Evolutionary conservation across 805 yeast species (phyloP).

Genomic region (Candida sphagnicola): DNA sequence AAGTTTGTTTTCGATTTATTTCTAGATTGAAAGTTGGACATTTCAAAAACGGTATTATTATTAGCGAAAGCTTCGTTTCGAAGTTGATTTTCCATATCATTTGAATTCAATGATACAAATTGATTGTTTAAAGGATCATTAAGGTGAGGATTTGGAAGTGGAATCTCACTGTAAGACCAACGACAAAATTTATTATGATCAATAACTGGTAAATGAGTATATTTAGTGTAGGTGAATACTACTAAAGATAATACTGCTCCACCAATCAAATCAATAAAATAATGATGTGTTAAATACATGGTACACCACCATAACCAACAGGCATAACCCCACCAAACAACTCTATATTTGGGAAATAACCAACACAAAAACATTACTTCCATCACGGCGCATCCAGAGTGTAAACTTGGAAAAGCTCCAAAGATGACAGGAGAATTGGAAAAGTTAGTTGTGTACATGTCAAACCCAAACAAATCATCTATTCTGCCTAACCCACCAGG

Average conservation of each 20-base stretch:
- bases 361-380: slow-evolving; percentile 84
- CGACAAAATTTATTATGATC: slow-evolving; percentile 56
- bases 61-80: slow-evolving; percentile 2
- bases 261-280: slow-evolving; percentile 88
- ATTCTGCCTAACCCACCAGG: slow-evolving; percentile 95
- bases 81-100: slow-evolving; percentile 1
- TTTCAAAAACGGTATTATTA: slow-evolving; percentile 1
- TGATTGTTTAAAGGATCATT: slow-evolving; percentile 28
- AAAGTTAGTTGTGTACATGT: slow-evolving; percentile 80
- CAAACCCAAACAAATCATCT: slow-evolving; percentile 72
- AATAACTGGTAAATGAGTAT: slow-evolving; percentile 61
- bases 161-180: slow-evolving; percentile 54
- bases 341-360: slow-evolving; percentile 68
- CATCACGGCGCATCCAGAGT: slow-evolving; percentile 92
- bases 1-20: background rate
- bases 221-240: slow-evolving; percentile 67
- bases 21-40: slow-evolving; percentile 3
- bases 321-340: slow-evolving; percentile 73
- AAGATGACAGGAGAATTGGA: slow-evolving; percentile 86
- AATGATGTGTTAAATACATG: slow-evolving; percentile 96
- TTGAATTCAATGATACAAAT: slow-evolving; percentile 8
- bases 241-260: slow-evolving; percentile 81
- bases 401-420: slow-evolving; percentile 86
- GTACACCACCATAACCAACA: slow-evolving; percentile 98
- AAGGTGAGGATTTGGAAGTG: slow-evolving; percentile 20